Percentiles rank a stretch among this genome's conserved stretches.
Evolutionary conservation across 148 eudicot species (phyloP).

Genomic region (Selenicereus undatus): DNA sequence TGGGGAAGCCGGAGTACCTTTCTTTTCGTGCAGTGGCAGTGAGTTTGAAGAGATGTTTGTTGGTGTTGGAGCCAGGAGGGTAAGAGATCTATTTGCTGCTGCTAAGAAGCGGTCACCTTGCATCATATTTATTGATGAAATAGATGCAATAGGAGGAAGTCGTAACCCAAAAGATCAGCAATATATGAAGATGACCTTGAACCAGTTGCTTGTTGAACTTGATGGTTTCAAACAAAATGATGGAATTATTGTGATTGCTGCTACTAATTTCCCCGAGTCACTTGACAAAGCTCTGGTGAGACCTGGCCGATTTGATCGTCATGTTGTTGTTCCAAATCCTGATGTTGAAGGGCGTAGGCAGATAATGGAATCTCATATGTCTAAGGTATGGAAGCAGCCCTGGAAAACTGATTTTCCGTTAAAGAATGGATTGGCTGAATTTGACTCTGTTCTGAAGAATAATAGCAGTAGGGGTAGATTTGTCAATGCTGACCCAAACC

Average conservation of each 20-base stretch:
- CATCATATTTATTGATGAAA: constrained; percentile 68
- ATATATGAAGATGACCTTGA: constrained; percentile 31
- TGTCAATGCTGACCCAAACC: background rate
- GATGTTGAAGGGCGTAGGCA: constrained; percentile 66
- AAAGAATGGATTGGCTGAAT: background rate
- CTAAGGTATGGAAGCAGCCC: constrained; percentile 55
- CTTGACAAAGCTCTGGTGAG: constrained; percentile 63
- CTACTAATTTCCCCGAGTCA: constrained; percentile 64
- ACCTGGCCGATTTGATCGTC: constrained; percentile 78
- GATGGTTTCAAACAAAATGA: constrained; percentile 69
- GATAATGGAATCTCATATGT: constrained; percentile 82
- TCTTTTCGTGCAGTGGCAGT: constrained; percentile 56
- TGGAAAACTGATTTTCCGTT: background rate
- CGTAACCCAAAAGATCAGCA: constrained; percentile 8
- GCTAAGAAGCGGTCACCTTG: constrained; percentile 68
- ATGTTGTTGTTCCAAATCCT: constrained; percentile 58
- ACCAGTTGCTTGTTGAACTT: constrained; percentile 72
- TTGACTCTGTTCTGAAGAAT: background rate
- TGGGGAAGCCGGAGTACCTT: constrained; percentile 66
- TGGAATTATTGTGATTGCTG: constrained; percentile 68
- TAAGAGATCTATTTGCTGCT: constrained; percentile 57
- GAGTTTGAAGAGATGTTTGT: constrained; percentile 79
- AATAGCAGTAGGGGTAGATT: background rate
- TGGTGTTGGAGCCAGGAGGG: constrained; percentile 72
- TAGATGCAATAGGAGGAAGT: constrained; percentile 56